phyloP scores from a whole-genome alignment of 208 protist genomes.

The Leishmania tarentolae region DNA sequence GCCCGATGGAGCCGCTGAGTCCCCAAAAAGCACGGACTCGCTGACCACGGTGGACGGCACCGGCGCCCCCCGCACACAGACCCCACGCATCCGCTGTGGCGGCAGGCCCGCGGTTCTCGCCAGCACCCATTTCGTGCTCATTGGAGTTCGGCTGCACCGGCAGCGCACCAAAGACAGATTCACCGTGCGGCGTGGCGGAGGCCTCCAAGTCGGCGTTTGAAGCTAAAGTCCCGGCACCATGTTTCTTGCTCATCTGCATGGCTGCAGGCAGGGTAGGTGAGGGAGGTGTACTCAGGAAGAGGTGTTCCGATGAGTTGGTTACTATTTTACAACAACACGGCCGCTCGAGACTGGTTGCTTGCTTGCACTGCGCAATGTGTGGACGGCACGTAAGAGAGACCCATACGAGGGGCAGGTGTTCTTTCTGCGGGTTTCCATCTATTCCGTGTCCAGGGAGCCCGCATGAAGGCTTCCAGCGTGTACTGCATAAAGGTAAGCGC shows the following conservation, averaged over 20 bases:
- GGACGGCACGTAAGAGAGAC: no score
- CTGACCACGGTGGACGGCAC: not conserved
- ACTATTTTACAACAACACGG: not conserved
- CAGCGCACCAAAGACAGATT: no score
- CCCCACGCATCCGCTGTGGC: not conserved
- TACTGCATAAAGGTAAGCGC: not conserved
- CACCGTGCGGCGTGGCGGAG: not conserved
- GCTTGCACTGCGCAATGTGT: not conserved
- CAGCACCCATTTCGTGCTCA: not conserved
- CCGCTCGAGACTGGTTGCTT: not conserved
- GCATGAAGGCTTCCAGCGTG: not conserved
- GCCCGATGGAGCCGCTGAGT: conserved; percentile 34
- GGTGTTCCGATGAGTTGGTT: not conserved
- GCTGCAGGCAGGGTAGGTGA: not conserved
- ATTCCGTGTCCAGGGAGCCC: not conserved
- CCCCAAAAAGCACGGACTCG: not conserved
- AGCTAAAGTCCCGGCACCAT: not conserved
- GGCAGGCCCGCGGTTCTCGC: not conserved
- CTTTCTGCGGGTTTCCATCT: not conserved
- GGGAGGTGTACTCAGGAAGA: no score
- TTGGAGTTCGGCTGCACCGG: not conserved
- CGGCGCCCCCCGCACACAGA: not conserved
- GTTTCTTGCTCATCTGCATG: not conserved
- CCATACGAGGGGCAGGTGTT: no score
- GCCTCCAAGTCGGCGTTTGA: no score